phyloP scores from a whole-genome alignment of 352 stramenopile species.

The Peronospora farinosa region DNA sequence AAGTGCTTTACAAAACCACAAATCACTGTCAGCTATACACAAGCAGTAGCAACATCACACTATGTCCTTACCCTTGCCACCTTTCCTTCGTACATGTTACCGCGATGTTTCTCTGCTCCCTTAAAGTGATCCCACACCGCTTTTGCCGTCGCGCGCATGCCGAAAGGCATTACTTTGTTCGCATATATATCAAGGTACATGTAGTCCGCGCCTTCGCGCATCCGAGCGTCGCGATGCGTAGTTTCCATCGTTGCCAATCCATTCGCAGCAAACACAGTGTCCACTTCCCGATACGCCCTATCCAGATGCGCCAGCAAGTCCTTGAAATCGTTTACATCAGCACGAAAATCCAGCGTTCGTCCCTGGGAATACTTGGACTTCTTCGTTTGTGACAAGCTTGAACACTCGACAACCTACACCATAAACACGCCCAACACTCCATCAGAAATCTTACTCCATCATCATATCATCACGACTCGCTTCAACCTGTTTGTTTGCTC shows the following conservation, averaged over 20 bases:
- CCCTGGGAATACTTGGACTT: conserved; percentile 34
- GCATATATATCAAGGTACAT: conserved; percentile 46
- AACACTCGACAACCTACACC: conserved; percentile 22
- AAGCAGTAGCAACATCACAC: conserved; percentile 3
- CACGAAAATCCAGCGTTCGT: conserved; percentile 30
- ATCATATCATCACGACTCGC: background rate
- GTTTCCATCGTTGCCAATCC: conserved; percentile 33
- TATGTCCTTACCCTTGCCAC: conserved; percentile 28
- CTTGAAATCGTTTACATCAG: conserved; percentile 31
- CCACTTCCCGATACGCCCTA: conserved; percentile 31
- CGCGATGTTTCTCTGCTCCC: conserved; percentile 33
- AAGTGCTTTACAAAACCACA: conserved; percentile 28
- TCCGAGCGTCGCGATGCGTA: conserved; percentile 32
- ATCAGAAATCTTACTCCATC: background rate
- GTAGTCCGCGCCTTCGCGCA: conserved; percentile 32
- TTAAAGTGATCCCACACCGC: conserved; percentile 44
- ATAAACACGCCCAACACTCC: conserved; percentile 3
- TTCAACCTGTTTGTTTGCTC: conserved; percentile 27
- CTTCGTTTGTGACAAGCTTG: conserved; percentile 28
- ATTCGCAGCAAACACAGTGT: conserved; percentile 33
- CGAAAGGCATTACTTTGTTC: conserved; percentile 43
- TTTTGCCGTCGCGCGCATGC: conserved; percentile 31
- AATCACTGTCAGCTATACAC: conserved; percentile 7
- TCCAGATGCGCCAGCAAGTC: conserved; percentile 33
- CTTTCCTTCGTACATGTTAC: conserved; percentile 40